These are phyloP conservation scores for Aspergillus sclerotiicarbonarius DNA, from an alignment of 495 filamentous ascomycete genomes.

Conservation along the genomic window DNA sequence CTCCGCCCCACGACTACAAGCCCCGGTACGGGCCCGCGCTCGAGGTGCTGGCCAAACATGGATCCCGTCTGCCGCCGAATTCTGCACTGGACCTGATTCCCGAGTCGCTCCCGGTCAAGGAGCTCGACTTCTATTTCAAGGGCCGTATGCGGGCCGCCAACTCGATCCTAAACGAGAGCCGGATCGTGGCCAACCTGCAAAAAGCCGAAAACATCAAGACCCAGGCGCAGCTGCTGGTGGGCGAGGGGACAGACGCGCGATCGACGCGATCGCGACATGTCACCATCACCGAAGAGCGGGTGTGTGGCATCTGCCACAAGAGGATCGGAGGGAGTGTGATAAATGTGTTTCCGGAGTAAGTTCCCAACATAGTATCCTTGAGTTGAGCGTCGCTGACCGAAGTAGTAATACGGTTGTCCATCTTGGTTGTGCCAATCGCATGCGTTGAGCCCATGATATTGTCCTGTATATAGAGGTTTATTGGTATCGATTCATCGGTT, in stretches of 20 bases:
- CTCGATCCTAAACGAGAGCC: constrained; percentile 70
- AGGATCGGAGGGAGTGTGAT: constrained; percentile 87
- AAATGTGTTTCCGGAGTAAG: constrained; percentile 66
- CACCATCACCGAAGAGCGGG: constrained; percentile 77
- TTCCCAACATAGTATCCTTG: constrained; percentile 15
- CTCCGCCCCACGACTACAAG: constrained; percentile 71
- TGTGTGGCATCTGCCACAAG: constrained; percentile 91
- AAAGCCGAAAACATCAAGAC: constrained; percentile 70
- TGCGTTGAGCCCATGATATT: constrained; percentile 22
- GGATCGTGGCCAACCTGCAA: constrained; percentile 69
- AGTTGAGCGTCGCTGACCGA: constrained; percentile 19
- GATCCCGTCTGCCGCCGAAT: constrained; percentile 82
- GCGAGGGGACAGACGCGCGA: constrained; percentile 52
- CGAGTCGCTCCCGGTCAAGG: constrained; percentile 66
- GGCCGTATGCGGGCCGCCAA: constrained; percentile 88
- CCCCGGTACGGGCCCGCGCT: constrained; percentile 78
- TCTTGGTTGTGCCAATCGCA: constrained; percentile 70
- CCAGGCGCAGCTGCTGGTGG: constrained; percentile 67
- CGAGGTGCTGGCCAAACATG: constrained; percentile 83
- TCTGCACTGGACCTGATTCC: constrained; percentile 87
- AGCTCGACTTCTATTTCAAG: constrained; percentile 89
- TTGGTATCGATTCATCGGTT: constrained; percentile 11
- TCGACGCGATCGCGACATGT: constrained; percentile 68
- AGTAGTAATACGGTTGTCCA: constrained; percentile 68
- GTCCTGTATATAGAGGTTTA: constrained; percentile 19